phyloP scores from a whole-genome alignment of 306 rosid genomes.

The Castanopsis chinensis region DNA sequence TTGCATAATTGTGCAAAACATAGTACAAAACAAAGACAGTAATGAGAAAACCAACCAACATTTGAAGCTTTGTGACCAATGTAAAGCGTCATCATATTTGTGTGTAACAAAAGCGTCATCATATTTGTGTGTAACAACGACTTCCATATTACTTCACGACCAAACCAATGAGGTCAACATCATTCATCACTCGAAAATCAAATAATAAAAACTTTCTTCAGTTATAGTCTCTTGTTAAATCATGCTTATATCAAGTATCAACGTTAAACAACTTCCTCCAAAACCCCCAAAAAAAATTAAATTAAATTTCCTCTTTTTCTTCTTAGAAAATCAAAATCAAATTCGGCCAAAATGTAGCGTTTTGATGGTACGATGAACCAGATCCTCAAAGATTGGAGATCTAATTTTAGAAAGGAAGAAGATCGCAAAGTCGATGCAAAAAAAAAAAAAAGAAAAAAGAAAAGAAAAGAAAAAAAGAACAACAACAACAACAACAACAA shows the following conservation, averaged over 20 bases:
- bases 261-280: background rate
- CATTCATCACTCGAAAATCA: slow-evolving; percentile 30
- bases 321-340: background rate
- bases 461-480: too few species aligned
- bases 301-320: too few species aligned
- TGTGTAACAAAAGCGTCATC: slow-evolving; percentile 86
- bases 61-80: slow-evolving; percentile 96
- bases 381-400: slow-evolving; percentile 1
- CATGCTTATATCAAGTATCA: background rate
- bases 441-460: too few species aligned
- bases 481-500: too few species aligned
- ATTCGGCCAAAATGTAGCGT: slow-evolving; percentile 17
- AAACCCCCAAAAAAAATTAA: background rate
- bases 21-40: background rate
- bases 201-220: background rate
- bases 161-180: slow-evolving; percentile 55
- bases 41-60: slow-evolving; percentile 37
- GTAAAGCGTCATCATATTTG: slow-evolving; percentile 14
- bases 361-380: background rate
- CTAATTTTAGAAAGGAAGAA: slow-evolving; percentile 19
- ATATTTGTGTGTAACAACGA: slow-evolving; percentile 46
- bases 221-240: slow-evolving; percentile 22
- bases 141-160: slow-evolving; percentile 84
- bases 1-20: background rate
- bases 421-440: slow-evolving; percentile 22